Conservation (phyloP, 2,329 filamentous ascomycete genomes). For the Pochonia chlamydosporia region DNA sequence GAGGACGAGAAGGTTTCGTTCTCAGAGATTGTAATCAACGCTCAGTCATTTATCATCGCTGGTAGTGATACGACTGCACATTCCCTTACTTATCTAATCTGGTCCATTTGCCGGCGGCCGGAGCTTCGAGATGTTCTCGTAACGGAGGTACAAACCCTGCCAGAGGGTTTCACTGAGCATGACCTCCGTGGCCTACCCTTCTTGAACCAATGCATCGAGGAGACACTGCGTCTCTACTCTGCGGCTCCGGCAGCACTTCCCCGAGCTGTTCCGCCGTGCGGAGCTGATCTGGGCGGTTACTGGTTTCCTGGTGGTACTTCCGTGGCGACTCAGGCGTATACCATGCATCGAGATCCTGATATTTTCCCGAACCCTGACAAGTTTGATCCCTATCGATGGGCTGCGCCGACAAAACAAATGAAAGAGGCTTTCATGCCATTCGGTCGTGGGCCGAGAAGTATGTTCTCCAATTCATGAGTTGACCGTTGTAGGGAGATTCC, state of each 20-base stretch:
- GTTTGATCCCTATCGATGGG: constrained; percentile 14
- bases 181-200: constrained; percentile 25
- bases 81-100: constrained; percentile 42
- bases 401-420: constrained; percentile 26
- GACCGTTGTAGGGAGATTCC: background rate
- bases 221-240: constrained; percentile 37
- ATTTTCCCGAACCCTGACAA: constrained; percentile 34
- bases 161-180: constrained; percentile 16
- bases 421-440: constrained; percentile 47
- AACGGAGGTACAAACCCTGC: constrained; percentile 27
- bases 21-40: constrained; percentile 32
- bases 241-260: constrained; percentile 34
- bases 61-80: constrained; percentile 47
- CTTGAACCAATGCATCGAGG: constrained; percentile 37
- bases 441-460: constrained; percentile 43
- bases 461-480: background rate
- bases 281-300: constrained; percentile 31
- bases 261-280: constrained; percentile 31
- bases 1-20: constrained; percentile 19
- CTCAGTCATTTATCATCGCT: constrained; percentile 39
- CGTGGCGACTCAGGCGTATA: constrained; percentile 38
- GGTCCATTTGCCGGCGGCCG: constrained; percentile 27
- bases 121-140: constrained; percentile 24
- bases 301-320: constrained; percentile 32
- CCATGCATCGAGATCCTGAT: constrained; percentile 35